These are phyloP conservation scores for Biscogniauxia sp. DNA, from an alignment of 2,329 filamentous ascomycete species.

Conservation along the genomic window DNA sequence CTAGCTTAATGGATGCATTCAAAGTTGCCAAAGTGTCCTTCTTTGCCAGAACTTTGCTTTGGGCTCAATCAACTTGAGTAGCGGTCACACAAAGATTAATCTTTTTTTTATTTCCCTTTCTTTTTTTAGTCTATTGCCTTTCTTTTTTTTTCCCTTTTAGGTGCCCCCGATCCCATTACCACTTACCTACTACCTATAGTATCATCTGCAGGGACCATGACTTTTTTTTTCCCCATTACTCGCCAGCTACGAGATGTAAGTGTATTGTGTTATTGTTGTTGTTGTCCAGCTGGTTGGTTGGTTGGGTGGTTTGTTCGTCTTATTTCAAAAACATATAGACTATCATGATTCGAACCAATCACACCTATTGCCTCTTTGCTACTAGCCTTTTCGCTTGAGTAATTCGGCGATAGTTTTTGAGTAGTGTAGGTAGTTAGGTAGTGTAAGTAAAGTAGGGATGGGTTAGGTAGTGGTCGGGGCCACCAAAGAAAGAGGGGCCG, in stretches of 20 bases:
- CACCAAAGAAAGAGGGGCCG: not conserved
- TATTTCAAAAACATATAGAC: not conserved
- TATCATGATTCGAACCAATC: not conserved
- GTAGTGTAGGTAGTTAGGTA: too few species aligned
- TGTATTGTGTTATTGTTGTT: too few species aligned
- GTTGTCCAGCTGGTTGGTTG: not conserved
- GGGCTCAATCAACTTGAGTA: not conserved
- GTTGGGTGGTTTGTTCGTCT: not conserved
- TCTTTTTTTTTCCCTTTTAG: not conserved
- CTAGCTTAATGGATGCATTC: not conserved
- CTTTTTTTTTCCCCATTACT: not conserved
- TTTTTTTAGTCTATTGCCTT: not conserved
- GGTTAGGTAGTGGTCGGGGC: not conserved
- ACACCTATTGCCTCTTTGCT: not conserved
- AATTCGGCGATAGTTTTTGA: not conserved
- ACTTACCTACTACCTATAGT: too few species aligned
- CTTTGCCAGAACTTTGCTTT: not conserved
- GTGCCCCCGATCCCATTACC: too few species aligned
- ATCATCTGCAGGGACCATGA: not conserved
- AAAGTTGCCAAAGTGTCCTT: not conserved
- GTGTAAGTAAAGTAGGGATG: not conserved
- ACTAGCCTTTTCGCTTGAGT: not conserved
- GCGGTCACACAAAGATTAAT: not conserved
- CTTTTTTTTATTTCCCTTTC: not conserved
- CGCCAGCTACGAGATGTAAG: not conserved